Percentiles rank a stretch among this genome's conserved stretches.
Conservation (phyloP, 306 rosid genomes). For the Citrullus amarus region DNA sequence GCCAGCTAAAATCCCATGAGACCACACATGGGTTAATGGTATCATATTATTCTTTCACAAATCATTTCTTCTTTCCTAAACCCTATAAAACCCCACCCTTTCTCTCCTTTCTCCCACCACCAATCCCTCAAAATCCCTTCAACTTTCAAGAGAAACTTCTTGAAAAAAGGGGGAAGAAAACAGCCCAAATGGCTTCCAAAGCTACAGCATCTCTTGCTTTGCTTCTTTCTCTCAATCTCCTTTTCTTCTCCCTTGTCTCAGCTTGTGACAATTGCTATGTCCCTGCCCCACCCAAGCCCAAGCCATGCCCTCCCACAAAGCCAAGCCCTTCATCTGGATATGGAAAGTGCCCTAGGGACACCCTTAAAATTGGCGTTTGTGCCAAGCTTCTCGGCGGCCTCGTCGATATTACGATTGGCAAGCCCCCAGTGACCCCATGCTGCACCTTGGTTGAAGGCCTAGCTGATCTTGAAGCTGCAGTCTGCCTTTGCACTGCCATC, state of each 20-base stretch:
- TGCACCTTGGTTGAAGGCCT: slow-evolving; percentile 62
- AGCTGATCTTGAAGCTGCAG: slow-evolving; percentile 56
- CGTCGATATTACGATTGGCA: slow-evolving; percentile 33
- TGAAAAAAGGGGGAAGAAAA: too few species aligned
- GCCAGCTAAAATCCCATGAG: slow-evolving; percentile 27
- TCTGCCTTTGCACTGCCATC: slow-evolving; percentile 72
- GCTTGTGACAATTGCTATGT: not conserved
- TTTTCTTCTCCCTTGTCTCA: not conserved
- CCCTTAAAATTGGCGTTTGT: slow-evolving; percentile 51
- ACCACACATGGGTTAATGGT: slow-evolving; percentile 15
- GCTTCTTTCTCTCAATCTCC: not conserved
- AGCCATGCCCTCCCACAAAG: not conserved
- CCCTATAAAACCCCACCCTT: not conserved
- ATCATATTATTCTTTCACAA: not conserved
- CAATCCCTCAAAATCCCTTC: not conserved
- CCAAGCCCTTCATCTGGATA: not conserved
- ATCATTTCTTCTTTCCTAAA: not conserved
- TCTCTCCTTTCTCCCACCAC: not conserved
- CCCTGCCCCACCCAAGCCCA: not conserved
- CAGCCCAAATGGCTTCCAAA: slow-evolving; percentile 4
- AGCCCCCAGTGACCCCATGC: slow-evolving; percentile 49
- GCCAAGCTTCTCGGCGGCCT: slow-evolving; percentile 44
- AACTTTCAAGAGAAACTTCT: not conserved
- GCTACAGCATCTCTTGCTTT: not conserved
- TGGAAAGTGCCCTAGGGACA: slow-evolving; percentile 41